Evolutionary conservation across 768 basidiomycete species (phyloP), one percentile per base, ranked within the genome.

Genomic region (Baorangia bicolor): DNA sequence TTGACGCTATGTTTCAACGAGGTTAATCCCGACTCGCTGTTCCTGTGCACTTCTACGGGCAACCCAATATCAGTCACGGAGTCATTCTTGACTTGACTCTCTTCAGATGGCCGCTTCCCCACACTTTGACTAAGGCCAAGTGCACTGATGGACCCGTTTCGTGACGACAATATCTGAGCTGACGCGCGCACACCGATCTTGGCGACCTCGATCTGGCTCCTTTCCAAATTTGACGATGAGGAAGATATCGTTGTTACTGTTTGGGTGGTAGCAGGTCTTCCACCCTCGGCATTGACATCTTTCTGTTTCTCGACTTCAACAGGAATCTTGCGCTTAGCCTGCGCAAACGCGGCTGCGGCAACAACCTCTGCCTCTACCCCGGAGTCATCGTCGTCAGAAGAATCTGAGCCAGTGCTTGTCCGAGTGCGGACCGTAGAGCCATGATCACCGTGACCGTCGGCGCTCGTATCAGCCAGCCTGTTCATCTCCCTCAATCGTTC

Each of bases 1-100:
- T 81, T 88, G 60, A 92, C 77, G 55, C 82, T 84, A 60, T 90
- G 89, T 69, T 80, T 88, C 59, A 91, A 74, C 30, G 78, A 75
- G 47, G 64, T 73, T 31, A 82, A 66, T 12, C 75, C 77, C 9
- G 77, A 76, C 56, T 78, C 79, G 44, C 38, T 54, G 27, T 59
- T 58, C 51, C 70, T 60, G 37, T 33, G 51, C 12, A 57, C 46
- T 27, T 73, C 70, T 23, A 55, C 25, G 3, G 70, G 71, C n/a
- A 71, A 51, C 5, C 62, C 68, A 41, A 45, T 59, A 33, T 71
- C 65, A 33, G 57, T 58, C 33, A 66, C 48, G 16, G 55, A 25
- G 4, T 60, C 56, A 5, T 25, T 51, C 57, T 51, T 61, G 28
- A 21, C 51, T 30, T n/a, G 54, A 40, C 23, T 45, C 33, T 43